Base-by-base conservation (phyloP, 2,329 filamentous ascomycete genomes). In the Cytospora schulzeri region DNA sequence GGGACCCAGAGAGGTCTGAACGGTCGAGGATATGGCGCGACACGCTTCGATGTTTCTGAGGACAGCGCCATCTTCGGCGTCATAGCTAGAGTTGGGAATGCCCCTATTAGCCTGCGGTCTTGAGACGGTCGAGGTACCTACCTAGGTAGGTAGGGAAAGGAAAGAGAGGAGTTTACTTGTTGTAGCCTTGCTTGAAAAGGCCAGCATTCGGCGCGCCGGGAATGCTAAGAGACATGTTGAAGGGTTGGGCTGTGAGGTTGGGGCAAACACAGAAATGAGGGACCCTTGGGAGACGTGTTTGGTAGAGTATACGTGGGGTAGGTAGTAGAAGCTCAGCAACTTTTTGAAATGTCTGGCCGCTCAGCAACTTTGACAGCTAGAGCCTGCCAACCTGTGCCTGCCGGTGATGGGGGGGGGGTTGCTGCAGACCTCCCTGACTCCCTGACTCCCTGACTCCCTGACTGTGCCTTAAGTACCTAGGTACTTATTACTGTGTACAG, bases 11-110 rank as follows among this genome's bases (percentile, higher is more conserved):
- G 95, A 98, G 64, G 95, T 98, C 83, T 97, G 93, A 57, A 99
- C 95, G 60, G 95, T 99, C 73, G 91, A 91, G 65, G 95, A 89
- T 79, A 99, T 98, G 70, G 95, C 92, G 70, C 93, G 88, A 83
- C 95, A 99, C 76, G 96, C 95, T 76, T 99, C 96, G 80, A 99
- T 98, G 80, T 99, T 99, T 76, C 95, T 93, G 70, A 98, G 85
- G 71, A 99, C 93, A 71, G 95, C 96, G 76, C 95, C 95, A 91
- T 99, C 95, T 88, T 99, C 96, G 67, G 94, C 90, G 77, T 98
- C 94, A 82, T 99, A 97, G 85, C 96, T 98, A 75, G 67, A 70
- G 45, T 51, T 69, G 68, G n/a, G 68, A 68, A 58, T 35, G n/a
- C 45, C 38, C 28, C 3, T 28, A 53, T 64, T 48, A 65, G 61